Conservation (phyloP, 2,329 filamentous ascomycete genomes). For the Alternaria triticimaculans region DNA sequence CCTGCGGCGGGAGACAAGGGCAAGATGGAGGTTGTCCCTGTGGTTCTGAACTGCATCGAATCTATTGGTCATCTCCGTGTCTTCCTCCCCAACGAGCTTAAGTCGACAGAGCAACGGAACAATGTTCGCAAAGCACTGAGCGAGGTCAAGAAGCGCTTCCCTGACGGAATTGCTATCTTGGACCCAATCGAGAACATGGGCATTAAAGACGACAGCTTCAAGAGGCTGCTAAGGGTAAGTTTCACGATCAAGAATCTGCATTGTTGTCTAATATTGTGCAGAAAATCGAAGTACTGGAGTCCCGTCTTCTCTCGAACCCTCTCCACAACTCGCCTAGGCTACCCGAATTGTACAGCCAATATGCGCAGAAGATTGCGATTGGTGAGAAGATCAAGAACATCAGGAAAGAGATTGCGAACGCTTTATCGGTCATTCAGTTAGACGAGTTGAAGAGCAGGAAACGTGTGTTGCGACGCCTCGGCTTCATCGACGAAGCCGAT, state of each 20-base stretch:
- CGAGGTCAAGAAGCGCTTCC: slow-evolving; percentile 86
- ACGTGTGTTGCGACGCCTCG: slow-evolving; percentile 88
- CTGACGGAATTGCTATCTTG: slow-evolving; percentile 85
- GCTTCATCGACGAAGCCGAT: slow-evolving; percentile 94
- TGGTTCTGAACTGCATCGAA: slow-evolving; percentile 84
- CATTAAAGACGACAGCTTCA: slow-evolving; percentile 91
- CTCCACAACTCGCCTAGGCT: slow-evolving; percentile 89
- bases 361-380: slow-evolving; percentile 78
- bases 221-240: slow-evolving; percentile 76
- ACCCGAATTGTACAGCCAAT: slow-evolving; percentile 84
- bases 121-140: slow-evolving; percentile 70
- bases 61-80: slow-evolving; percentile 83
- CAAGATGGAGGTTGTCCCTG: slow-evolving; percentile 83
- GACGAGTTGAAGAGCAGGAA: slow-evolving; percentile 97
- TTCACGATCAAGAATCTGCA: background rate
- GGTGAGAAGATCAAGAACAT: slow-evolving; percentile 81
- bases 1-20: slow-evolving; percentile 68
- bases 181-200: slow-evolving; percentile 97
- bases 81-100: slow-evolving; percentile 80
- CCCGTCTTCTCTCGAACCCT: slow-evolving; percentile 84
- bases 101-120: slow-evolving; percentile 71
- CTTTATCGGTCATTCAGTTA: slow-evolving; percentile 87
- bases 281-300: slow-evolving; percentile 97
- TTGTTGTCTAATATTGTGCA: slow-evolving; percentile 48
- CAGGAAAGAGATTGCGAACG: slow-evolving; percentile 85